These are phyloP conservation scores for Ambrosia trifida DNA, from an alignment of 129 eudicot species.

Conservation along the genomic window DNA sequence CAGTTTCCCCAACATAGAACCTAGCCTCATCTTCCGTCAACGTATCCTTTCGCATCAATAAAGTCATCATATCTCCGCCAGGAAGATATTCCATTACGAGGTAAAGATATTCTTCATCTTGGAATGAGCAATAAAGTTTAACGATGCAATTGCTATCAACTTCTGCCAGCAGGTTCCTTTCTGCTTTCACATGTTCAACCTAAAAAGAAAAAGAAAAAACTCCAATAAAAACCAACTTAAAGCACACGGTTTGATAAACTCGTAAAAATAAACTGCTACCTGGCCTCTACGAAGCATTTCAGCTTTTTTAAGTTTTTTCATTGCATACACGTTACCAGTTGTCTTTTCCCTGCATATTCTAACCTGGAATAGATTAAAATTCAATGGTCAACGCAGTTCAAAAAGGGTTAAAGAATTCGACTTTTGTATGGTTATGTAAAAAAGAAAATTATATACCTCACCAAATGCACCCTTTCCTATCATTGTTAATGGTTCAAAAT, in stretches of 20 bases:
- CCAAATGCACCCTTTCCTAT: no score
- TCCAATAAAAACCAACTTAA: background rate
- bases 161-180: slow-evolving; percentile 91
- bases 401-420: no score
- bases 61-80: slow-evolving; percentile 99
- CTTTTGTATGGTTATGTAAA: no score
- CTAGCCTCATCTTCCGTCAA: slow-evolving; percentile 88
- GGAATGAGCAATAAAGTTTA: slow-evolving; percentile 93
- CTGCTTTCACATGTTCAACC: slow-evolving; percentile 99
- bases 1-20: slow-evolving; percentile 93
- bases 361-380: no score
- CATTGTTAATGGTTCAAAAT: no score
- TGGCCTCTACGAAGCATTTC: slow-evolving; percentile 99
- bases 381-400: no score
- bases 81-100: slow-evolving; percentile 96
- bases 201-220: slow-evolving; percentile 18
- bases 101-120: slow-evolving; percentile 90
- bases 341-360: no score
- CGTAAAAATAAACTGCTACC: slow-evolving; percentile 40
- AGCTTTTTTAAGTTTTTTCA: slow-evolving; percentile 95
- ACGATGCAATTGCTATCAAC: slow-evolving; percentile 98
- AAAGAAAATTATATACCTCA: no score
- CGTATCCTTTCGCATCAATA: slow-evolving; percentile 89
- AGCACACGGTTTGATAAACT: background rate
- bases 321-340: no score